These are phyloP conservation scores for Exserohilum rostratum DNA, from an alignment of 2,329 filamentous ascomycete species.

Conservation along the genomic window DNA sequence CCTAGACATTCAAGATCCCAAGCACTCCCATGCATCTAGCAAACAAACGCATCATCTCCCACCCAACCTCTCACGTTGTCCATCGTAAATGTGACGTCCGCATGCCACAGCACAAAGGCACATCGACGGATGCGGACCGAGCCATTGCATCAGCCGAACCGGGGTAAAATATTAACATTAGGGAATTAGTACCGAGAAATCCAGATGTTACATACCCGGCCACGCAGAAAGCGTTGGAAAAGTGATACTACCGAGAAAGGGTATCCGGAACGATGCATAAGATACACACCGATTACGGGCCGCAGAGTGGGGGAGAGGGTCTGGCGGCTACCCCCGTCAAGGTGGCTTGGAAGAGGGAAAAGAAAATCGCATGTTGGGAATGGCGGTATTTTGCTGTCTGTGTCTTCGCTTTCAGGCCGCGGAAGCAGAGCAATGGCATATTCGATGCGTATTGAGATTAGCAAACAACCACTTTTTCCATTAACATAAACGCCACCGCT, in stretches of 20 bases:
- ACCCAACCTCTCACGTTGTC: not conserved
- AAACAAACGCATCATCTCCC: not conserved
- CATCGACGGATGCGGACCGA: not conserved
- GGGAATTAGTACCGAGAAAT: not conserved
- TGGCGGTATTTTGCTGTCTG: too few relatives aligned
- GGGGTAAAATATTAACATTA: not conserved
- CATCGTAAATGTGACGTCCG: not conserved
- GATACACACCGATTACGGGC: not conserved
- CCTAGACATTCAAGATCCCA: too few relatives aligned
- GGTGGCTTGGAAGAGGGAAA: not conserved
- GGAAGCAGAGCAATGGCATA: not conserved
- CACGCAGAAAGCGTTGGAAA: not conserved
- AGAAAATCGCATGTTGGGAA: too few relatives aligned
- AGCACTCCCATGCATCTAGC: not conserved
- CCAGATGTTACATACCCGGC: not conserved
- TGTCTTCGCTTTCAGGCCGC: not conserved
- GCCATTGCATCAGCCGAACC: not conserved
- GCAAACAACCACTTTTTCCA: slow-evolving; percentile 1
- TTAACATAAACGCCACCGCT: slow-evolving; percentile 18
- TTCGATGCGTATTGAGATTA: not conserved
- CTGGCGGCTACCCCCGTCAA: not conserved
- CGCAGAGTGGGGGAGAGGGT: not conserved
- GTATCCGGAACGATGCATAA: not conserved
- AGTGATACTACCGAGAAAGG: not conserved
- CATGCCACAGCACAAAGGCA: not conserved